phyloP scores from a whole-genome alignment of 768 basidiomycete genomes.

The Tricholoma saponaceum region DNA sequence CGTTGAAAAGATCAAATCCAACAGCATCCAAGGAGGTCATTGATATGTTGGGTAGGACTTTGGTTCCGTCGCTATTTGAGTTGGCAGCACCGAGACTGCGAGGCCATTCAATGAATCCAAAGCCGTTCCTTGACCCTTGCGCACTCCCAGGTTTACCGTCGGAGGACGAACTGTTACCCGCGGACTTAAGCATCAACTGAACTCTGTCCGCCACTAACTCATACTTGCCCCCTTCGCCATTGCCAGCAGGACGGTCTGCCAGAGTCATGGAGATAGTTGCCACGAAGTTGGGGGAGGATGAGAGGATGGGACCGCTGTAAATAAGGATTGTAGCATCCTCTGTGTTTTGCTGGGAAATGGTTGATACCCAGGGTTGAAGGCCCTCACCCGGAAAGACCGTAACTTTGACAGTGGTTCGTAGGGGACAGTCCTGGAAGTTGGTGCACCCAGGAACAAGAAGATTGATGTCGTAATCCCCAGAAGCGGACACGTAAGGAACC shows the following conservation, averaged over 20 bases:
- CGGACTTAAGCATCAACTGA: slow-evolving; percentile 71
- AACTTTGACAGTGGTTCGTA: slow-evolving; percentile 78
- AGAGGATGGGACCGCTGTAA: slow-evolving; percentile 83
- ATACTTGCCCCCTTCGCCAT: slow-evolving; percentile 63
- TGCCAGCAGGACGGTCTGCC: slow-evolving; percentile 58
- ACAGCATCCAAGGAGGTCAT: slow-evolving; percentile 64
- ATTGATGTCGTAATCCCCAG: slow-evolving; percentile 82
- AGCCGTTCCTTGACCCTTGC: slow-evolving; percentile 43
- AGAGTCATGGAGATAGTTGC: slow-evolving; percentile 75
- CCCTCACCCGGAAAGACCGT: slow-evolving; percentile 77
- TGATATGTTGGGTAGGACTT: slow-evolving; percentile 60
- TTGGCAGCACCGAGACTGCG: slow-evolving; percentile 33
- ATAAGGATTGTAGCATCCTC: slow-evolving; percentile 58
- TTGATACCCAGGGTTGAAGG: slow-evolving; percentile 60
- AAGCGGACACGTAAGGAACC: slow-evolving; percentile 88
- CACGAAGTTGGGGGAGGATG: slow-evolving; percentile 65
- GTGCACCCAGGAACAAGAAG: slow-evolving; percentile 86
- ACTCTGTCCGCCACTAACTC: slow-evolving; percentile 84
- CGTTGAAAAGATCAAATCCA: slow-evolving; percentile 58
- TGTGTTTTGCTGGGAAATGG: slow-evolving; percentile 67
- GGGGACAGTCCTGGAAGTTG: slow-evolving; percentile 71
- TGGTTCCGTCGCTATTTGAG: slow-evolving; percentile 51
- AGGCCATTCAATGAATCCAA: slow-evolving; percentile 92
- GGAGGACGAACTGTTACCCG: slow-evolving; percentile 38
- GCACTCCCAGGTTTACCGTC: slow-evolving; percentile 27